Conservation (phyloP, 257 asterid species). For the Solanum virginianum region DNA sequence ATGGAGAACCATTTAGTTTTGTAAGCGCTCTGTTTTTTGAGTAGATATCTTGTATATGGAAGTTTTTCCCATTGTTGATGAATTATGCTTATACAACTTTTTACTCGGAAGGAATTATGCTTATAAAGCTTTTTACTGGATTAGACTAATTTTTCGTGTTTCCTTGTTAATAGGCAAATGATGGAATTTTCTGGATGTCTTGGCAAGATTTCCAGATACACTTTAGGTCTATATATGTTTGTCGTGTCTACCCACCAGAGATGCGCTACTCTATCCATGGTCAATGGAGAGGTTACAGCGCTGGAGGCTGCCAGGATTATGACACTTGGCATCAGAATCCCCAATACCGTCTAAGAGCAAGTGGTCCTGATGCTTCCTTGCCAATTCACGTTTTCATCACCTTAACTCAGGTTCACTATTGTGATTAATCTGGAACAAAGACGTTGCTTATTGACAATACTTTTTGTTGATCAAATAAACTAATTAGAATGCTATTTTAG, state of each 20-base stretch:
- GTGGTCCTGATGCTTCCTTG: conserved; percentile 77
- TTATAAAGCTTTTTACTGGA: neutral
- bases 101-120: neutral
- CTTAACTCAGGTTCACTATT: conserved; percentile 66
- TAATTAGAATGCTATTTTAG: conserved; percentile 18
- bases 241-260: conserved; percentile 98
- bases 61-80: neutral
- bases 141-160: neutral
- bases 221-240: conserved; percentile 90
- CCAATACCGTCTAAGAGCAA: conserved; percentile 80
- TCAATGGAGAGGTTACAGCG: conserved; percentile 96
- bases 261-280: conserved; percentile 93
- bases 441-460: neutral
- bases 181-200: conserved; percentile 99
- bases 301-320: conserved; percentile 99
- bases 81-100: neutral
- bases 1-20: neutral
- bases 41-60: neutral
- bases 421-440: neutral
- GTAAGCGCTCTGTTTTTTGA: neutral
- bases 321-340: conserved; percentile 99
- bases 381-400: conserved; percentile 96
- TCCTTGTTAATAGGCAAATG: conserved; percentile 52
- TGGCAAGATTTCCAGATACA: conserved; percentile 99
- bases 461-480: neutral